Conservation (phyloP, 1,284 basidiomycete genomes). For the Cryptococcus wingfieldii region DNA sequence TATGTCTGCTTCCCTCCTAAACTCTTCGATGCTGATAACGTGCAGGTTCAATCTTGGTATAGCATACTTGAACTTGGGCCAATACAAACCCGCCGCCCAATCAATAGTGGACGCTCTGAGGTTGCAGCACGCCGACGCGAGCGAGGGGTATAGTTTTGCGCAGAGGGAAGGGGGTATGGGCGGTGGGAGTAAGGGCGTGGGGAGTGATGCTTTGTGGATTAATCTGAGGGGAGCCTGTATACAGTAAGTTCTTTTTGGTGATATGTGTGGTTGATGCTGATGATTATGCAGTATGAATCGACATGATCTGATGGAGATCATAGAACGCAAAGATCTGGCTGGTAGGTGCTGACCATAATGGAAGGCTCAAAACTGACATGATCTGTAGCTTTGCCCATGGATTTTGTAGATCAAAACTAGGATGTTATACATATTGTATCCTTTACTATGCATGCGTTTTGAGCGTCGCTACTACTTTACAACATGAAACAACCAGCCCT, state of each 20-base stretch:
- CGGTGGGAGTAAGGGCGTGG: slow-evolving; percentile 59
- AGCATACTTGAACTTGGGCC: slow-evolving; percentile 80
- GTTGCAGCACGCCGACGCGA: slow-evolving; percentile 73
- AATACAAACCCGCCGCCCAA: slow-evolving; percentile 75
- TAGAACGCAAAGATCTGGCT: slow-evolving; percentile 66
- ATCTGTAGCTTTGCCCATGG: slow-evolving; percentile 7
- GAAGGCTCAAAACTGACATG: background rate
- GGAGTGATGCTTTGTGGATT: slow-evolving; percentile 74
- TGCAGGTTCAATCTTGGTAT: slow-evolving; percentile 84
- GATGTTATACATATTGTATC: background rate
- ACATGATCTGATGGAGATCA: slow-evolving; percentile 65
- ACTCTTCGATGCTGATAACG: background rate
- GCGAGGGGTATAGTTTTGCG: slow-evolving; percentile 53
- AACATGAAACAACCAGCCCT: background rate
- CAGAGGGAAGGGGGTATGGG: slow-evolving; percentile 50
- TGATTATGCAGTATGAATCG: slow-evolving; percentile 55
- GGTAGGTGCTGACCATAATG: slow-evolving; percentile 48
- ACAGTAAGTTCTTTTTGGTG: slow-evolving; percentile 47
- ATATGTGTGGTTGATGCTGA: slow-evolving; percentile 3
- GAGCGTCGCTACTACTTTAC: background rate
- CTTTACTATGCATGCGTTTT: background rate
- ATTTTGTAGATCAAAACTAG: slow-evolving; percentile 3
- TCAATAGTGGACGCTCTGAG: slow-evolving; percentile 80
- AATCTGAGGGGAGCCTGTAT: slow-evolving; percentile 73
- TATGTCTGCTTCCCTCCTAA: slow-evolving; percentile 34